Base-by-base conservation (phyloP, 2,329 filamentous ascomycete genomes). In the Calonectria fujianensis region DNA sequence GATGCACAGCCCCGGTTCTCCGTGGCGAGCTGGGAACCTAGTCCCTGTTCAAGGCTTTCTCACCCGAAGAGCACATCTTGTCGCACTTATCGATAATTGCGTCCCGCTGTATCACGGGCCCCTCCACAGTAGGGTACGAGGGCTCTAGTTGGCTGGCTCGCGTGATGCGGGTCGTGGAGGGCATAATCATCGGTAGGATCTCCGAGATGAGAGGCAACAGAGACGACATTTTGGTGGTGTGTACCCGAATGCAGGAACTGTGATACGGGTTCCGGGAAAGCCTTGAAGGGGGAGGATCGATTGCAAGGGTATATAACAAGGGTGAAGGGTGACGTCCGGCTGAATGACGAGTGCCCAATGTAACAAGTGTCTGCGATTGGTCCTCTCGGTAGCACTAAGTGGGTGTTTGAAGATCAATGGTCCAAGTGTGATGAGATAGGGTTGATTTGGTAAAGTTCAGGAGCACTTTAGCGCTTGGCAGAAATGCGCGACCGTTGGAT, bases 31-130 rank as follows among this genome's bases (percentile, higher is more conserved):
- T 65, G 9, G 61, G 27, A 35, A 10, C 39, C 39, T 24, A 50
- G 41, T 45, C 41, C 11, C 29, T 48, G 48, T 59, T 35, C 39
- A 1, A 41, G 59, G 66, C 64, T 32, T 67, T 80, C 90, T 86
- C 84, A 91, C 93, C 89, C 59, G 91, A 91, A 37, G 92, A 92
- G 81, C 93, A 94, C 84, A 95, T 89, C 74, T 90, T 90, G 74
- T 93, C 90, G 69, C 90, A 92, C 82, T 91, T 89, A 80, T 90
- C 88, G 59, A 93, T 88, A 64, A 95, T 88, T n/a, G 93, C 93
- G 67, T 88, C 86, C 71, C 85, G 82, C 73, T 86, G 82, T 31
- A 81, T 80, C 37, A 83, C 82, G 13, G 83, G 79, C 0, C 82
- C 83, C 50, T 83, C 80, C 35, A 82, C 82, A 3, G 82, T 82